These are phyloP conservation scores for Fusarium sp. DNA, from an alignment of 2,329 filamentous ascomycete species.

Conservation along the genomic window DNA sequence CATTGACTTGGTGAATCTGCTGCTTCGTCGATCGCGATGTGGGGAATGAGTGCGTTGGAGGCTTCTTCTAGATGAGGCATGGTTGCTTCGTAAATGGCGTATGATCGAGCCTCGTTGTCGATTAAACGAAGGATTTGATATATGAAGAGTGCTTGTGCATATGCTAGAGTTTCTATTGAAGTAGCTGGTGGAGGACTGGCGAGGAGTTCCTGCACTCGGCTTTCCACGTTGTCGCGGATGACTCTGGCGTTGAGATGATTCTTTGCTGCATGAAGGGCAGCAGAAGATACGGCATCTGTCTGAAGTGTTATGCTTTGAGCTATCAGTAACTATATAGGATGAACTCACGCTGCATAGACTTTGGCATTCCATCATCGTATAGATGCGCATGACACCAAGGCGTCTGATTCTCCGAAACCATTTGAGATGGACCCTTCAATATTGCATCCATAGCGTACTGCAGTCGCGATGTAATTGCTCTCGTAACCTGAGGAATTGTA, in stretches of 20 bases:
- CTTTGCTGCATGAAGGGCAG: neutral
- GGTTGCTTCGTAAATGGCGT: neutral
- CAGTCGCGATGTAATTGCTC: neutral
- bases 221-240: neutral
- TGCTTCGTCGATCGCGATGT: neutral
- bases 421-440: neutral
- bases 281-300: neutral
- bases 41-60: neutral
- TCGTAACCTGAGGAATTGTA: neutral
- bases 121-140: neutral
- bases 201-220: neutral
- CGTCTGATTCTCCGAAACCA: neutral
- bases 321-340: fast-evolving
- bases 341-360: neutral
- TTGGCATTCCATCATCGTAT: neutral
- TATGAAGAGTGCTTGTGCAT: neutral
- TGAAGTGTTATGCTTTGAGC: fast-evolving
- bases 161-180: neutral
- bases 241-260: neutral
- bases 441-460: neutral
- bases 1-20: neutral
- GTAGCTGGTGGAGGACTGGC: neutral
- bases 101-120: neutral
- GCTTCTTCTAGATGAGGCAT: constrained; percentile 13
- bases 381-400: neutral